Evolutionary conservation across 2,329 filamentous ascomycete species (phyloP), one percentile per base, ranked within the genome.

Genomic region (Pseudonectria buxi): DNA sequence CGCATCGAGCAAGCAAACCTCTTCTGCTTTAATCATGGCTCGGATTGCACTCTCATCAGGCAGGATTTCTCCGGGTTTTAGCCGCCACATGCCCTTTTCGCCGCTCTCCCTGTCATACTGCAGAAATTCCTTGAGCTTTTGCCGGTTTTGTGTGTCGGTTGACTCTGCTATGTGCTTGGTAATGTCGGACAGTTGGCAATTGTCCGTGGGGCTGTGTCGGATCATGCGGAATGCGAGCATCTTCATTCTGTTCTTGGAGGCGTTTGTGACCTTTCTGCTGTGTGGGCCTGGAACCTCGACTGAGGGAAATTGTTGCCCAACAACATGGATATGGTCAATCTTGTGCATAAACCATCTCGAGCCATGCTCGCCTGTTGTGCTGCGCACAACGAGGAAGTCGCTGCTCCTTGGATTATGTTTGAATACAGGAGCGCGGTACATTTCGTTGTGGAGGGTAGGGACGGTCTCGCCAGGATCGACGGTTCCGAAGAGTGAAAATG

Each of bases 41-140:
- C 90, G 82, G 42, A 96, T 82, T 3, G 77, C 77, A 15, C 83
- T 76, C 54, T 90, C 84, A 40, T 94, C 87, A 10, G 89, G 86
- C 14, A 92, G 69, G 1, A 76, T 69, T 47, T 95, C 85, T 14
- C 78, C 77, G 7, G 78, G 68, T 33, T 76, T 77, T 44, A 94
- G 74, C 18, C 82, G 78, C 92, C 92, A 98, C 46, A 73, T 67
- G 24, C 86, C 85, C 53, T 89, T 89, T 35, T 81, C 76, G 7
- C 53, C 53, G 28, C 59, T 63, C 13, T 88, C 83, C 54, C 94
- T 89, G 53, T 92, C 83, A 55, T 95, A 96, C 32, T 80, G 74
- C 49, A 98, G 80, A 58, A 98, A 96, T 51, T 98, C 92, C 54
- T 95, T 92, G 64, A 98, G 81, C 62, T 96, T 95, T 54, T 94